phyloP scores from a whole-genome alignment of 441 rosid genomes.

The Kokia cookei region DNA sequence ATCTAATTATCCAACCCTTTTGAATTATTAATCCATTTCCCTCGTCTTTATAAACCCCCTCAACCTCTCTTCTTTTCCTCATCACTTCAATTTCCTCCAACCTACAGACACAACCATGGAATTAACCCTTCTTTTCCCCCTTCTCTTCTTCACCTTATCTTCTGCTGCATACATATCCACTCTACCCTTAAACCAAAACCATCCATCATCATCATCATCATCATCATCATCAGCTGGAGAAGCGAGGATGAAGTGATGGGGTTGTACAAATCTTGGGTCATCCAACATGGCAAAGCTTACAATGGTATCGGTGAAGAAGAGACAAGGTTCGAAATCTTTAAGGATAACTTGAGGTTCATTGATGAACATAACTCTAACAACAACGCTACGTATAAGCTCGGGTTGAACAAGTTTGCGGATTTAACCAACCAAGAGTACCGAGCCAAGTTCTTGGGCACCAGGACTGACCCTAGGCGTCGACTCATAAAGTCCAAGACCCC shows the following conservation, averaged over 20 bases:
- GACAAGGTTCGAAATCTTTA: conserved; percentile 45
- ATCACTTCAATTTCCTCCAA: background rate
- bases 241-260: conserved; percentile 47
- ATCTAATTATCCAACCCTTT: background rate
- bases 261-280: conserved; percentile 49
- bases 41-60: conserved; percentile 1
- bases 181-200: conserved; percentile 12
- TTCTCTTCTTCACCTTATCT: conserved; percentile 23
- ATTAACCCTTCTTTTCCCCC: conserved; percentile 7
- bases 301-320: conserved; percentile 40
- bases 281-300: conserved; percentile 39
- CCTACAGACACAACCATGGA: background rate
- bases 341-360: conserved; percentile 52
- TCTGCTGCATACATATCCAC: conserved; percentile 29
- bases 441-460: conserved; percentile 35
- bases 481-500: conserved; percentile 39
- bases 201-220: conserved; percentile 7
- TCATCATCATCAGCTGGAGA: conserved; percentile 37
- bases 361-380: conserved; percentile 35
- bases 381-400: conserved; percentile 42
- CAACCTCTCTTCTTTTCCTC: background rate
- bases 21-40: background rate
- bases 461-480: conserved; percentile 36
- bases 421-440: conserved; percentile 65
- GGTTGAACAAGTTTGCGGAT: conserved; percentile 57